Evolutionary conservation across 2,329 filamentous ascomycete genomes (phyloP), one percentile per base, ranked within the genome.

Genomic region (Trichoderma asperellum): DNA sequence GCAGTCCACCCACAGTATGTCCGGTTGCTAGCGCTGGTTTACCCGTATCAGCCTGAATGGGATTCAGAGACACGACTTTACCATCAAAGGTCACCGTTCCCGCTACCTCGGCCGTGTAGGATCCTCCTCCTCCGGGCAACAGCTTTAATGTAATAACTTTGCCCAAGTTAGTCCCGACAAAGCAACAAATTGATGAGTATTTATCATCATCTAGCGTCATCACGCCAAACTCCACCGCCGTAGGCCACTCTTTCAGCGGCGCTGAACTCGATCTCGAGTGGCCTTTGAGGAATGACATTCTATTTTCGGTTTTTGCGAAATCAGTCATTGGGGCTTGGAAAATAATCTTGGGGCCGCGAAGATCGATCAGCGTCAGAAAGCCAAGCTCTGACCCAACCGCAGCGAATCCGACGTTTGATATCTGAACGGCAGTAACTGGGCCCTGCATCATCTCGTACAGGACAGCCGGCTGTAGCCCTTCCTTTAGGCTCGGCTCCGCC

Each of bases 331-430:
- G 88, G 1, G 88, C 88, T 63, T 89, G 90, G 77, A 92, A 93
- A 70, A 98, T 96, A 58, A 98, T 86, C 0, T 89, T 85, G 24
- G 96, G 96, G 0, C 94, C 95, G 69, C 96, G 89, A 71, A 99
- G 84, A 78, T 99, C 96, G 63, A 98, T 88, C 47, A 99, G 87
- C 10, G 88, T 91, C 47, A 99, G 80, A 72, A 89, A 89, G 2
- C 96, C 96, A 49, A 89, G 88, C 78, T 97, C 92, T 11, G 94
- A 97, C 0, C 94, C 96, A 35, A 91, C 90, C 12, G 91, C 94
- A 12, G 97, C 88, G 76, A 99, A 99, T 0, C 96, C 96, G 14
- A 98, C 90, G 78, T 97, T 93, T n/a, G 94, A 96, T 68, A 96
- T 88, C 69, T 92, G 91, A 47, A 96, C 77, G 1, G 91, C 92